These are phyloP conservation scores for Batkoa obscura DNA, from an alignment of 371 early-diverging fungal genomes.

Conservation along the genomic window DNA sequence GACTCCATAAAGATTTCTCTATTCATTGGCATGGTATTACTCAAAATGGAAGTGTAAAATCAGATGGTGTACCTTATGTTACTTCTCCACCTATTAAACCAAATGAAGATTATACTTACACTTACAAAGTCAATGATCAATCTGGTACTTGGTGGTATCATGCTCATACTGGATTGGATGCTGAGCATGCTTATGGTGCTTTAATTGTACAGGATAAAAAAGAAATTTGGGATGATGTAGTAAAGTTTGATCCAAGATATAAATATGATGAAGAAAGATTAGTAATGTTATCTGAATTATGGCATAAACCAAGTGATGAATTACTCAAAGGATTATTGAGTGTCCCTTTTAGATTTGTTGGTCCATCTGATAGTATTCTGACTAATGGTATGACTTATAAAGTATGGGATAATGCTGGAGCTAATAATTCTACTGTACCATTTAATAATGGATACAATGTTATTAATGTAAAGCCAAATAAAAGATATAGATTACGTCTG, in stretches of 20 bases:
- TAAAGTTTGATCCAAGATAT: slow-evolving; percentile 7
- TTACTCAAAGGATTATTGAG: background rate
- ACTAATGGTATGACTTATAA: slow-evolving; percentile 15
- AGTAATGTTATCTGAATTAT: slow-evolving; percentile 9
- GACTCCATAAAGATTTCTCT: background rate
- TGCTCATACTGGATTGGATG: slow-evolving; percentile 9
- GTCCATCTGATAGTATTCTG: slow-evolving; percentile 15
- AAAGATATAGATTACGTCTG: background rate
- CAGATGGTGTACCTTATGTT: slow-evolving; percentile 8
- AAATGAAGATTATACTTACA: slow-evolving; percentile 12
- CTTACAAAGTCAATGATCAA: slow-evolving; percentile 14
- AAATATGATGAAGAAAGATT: slow-evolving; percentile 15
- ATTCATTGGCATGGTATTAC: slow-evolving; percentile 12
- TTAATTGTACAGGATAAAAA: slow-evolving; percentile 16
- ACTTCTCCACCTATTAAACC: slow-evolving; percentile 16
- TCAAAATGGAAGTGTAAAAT: slow-evolving; percentile 3
- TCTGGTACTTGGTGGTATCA: slow-evolving; percentile 24
- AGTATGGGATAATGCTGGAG: slow-evolving; percentile 1
- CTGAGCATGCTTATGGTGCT: slow-evolving; percentile 6
- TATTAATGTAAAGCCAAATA: background rate
- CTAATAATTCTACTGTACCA: no score
- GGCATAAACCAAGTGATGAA: background rate
- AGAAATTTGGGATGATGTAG: background rate
- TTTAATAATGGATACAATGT: background rate
- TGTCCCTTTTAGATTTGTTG: background rate